Base-by-base conservation (phyloP, 139 green algal genomes). In the Chlorokybus atmophyticus region DNA sequence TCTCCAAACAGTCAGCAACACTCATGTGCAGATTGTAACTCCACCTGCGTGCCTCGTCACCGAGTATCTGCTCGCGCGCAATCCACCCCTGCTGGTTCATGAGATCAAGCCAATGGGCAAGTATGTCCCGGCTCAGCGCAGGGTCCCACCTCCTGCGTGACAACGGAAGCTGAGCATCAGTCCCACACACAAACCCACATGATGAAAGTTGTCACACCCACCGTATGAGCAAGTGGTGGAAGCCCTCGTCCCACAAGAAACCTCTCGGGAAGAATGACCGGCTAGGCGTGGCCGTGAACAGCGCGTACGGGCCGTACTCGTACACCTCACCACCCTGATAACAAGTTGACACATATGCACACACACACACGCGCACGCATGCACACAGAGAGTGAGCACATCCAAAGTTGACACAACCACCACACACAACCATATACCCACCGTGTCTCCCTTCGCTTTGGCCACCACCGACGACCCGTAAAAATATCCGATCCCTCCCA, bases 231-330 rank as follows among this genome's bases (percentile, higher is more conserved):
- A 93, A 78, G 76, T 95, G 88, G 73, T 96, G 88, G 70, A 96
- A 96, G 47, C 88, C 88, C 67, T 96, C 88, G 52, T 96, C 88
- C 88, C 88, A 96, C 2, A 96, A 68, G 73, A 96, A 96, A 29
- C 88, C 88, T 0, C 88, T 73, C 0, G 88, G 88, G 58, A 96
- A 96, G 73, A 94, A 92, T 64, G 73, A 81, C 38, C 88, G 73
- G 70, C 75, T 86, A 40, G 88, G 88, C 23, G 85, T 51, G 8
- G 52, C 49, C 3, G 68, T 77, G 56, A 59, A 77, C 23, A 74
- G 65, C 8, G 56, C 29, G n/a, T 52, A 52, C 5, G 63, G 29
- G 62, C 67, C 67, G 32, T 73, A 67, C 5, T 27, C n/a, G n/a
- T n/a, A n/a, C n/a, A n/a, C n/a, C n/a, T n/a, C n/a, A n/a, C n/a